Conservation (phyloP, 2,329 filamentous ascomycete species). For the Colletotrichum graminicola region DNA sequence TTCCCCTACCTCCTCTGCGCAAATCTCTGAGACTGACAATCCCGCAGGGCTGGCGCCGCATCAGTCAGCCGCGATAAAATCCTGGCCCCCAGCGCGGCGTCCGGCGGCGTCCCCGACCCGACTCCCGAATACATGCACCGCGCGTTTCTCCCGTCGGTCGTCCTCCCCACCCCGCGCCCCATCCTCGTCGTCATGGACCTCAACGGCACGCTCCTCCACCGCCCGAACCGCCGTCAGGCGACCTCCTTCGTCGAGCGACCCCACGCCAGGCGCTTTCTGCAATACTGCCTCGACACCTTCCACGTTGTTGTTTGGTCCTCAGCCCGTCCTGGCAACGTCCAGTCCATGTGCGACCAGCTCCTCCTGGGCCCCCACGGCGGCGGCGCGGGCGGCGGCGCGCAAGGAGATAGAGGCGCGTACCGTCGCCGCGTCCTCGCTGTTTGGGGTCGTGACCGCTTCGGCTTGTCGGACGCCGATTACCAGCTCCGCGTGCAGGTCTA, state of each 20-base stretch:
- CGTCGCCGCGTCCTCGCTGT: slow-evolving; percentile 71
- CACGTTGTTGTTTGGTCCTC: slow-evolving; percentile 92
- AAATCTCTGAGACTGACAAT: slow-evolving; percentile 2
- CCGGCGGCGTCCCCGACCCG: slow-evolving; percentile 72
- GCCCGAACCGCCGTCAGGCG: slow-evolving; percentile 66
- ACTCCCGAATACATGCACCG: slow-evolving; percentile 70
- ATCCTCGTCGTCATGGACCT: slow-evolving; percentile 91
- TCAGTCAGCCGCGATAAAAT: slow-evolving; percentile 40
- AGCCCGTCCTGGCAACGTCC: slow-evolving; percentile 79
- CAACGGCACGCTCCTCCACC: slow-evolving; percentile 88
- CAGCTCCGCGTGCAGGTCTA: slow-evolving; percentile 83
- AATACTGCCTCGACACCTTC: slow-evolving; percentile 80
- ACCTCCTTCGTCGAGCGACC: slow-evolving; percentile 74
- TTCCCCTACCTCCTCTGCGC: not conserved
- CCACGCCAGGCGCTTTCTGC: slow-evolving; percentile 75
- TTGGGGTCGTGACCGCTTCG: slow-evolving; percentile 85
- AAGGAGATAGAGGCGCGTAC: slow-evolving; percentile 54
- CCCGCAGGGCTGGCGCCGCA: not conserved
- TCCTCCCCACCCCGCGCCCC: slow-evolving; percentile 63
- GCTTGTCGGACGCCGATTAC: slow-evolving; percentile 75
- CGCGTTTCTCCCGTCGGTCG: slow-evolving; percentile 59
- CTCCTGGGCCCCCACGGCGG: slow-evolving; percentile 55
- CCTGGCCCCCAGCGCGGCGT: slow-evolving; percentile 53
- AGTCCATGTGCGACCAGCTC: slow-evolving; percentile 73
- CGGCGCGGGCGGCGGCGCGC: not conserved